Conservation (phyloP, 106 monocot genomes). For the Acorus gramineus region DNA sequence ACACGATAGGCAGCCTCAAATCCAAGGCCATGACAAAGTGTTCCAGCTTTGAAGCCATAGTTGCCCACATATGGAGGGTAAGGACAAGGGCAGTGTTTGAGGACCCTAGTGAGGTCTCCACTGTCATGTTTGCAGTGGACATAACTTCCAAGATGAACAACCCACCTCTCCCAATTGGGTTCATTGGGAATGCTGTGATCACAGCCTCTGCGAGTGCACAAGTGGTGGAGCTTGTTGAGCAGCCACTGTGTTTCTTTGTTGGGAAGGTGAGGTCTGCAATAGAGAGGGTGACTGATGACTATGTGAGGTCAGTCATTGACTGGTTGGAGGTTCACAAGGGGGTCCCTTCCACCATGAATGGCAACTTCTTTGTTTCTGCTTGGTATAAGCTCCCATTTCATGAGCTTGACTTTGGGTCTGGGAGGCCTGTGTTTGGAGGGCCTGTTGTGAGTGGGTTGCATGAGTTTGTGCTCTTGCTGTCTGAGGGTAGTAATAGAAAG, state of each 20-base stretch:
- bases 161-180: conserved; percentile 47
- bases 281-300: conserved; percentile 52
- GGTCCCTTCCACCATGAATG: conserved; percentile 38
- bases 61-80: conserved; percentile 68
- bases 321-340: conserved; percentile 72
- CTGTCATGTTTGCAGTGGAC: conserved; percentile 69
- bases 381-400: conserved; percentile 84
- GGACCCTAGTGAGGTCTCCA: conserved; percentile 20
- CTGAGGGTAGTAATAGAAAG: conserved; percentile 17
- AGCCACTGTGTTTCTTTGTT: conserved; percentile 30
- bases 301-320: conserved; percentile 71
- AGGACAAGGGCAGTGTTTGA: conserved; percentile 47
- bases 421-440: conserved; percentile 50
- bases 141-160: conserved; percentile 35
- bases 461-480: conserved; percentile 74
- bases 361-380: conserved; percentile 70
- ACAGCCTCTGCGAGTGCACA: conserved; percentile 35
- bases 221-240: conserved; percentile 21
- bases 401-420: conserved; percentile 66
- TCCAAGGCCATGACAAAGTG: conserved; percentile 27
- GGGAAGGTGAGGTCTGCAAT: conserved; percentile 51
- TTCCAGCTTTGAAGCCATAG: conserved; percentile 63
- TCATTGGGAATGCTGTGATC: conserved; percentile 55
- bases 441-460: conserved; percentile 59
- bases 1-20: conserved; percentile 45